These are phyloP conservation scores for Mortierella sp. DNA, from an alignment of 371 early-diverging fungal genomes.

Conservation along the genomic window DNA sequence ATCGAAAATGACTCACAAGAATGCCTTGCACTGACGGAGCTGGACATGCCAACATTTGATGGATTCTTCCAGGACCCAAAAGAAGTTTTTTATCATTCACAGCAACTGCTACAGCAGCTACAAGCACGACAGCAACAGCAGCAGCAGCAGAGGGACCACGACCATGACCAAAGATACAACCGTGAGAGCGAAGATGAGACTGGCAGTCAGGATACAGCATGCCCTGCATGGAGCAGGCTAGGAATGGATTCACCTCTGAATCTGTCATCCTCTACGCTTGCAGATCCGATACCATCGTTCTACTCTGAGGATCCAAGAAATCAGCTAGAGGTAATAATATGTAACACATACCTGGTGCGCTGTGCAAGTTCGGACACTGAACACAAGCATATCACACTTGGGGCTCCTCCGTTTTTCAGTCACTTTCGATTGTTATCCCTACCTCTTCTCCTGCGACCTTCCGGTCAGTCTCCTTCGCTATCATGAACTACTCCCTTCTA, in stretches of 20 bases:
- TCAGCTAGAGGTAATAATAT: constrained; percentile 13
- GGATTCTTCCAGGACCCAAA: constrained; percentile 36
- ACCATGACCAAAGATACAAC: constrained; percentile 1
- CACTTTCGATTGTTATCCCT: too few relatives aligned
- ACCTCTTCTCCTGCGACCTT: too few relatives aligned
- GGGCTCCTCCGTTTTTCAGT: too few relatives aligned
- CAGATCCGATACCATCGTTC: constrained; percentile 17
- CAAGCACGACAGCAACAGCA: constrained; percentile 14
- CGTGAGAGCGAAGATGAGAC: constrained; percentile 32
- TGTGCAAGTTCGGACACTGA: background rate
- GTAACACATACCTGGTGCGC: too few relatives aligned
- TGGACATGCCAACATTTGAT: constrained; percentile 14
- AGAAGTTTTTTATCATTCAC: constrained; percentile 28
- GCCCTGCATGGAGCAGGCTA: constrained; percentile 35
- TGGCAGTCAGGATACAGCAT: constrained; percentile 25
- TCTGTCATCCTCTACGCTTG: constrained; percentile 34
- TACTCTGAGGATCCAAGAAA: constrained; percentile 9
- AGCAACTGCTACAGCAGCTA: constrained; percentile 20
- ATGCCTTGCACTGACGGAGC: background rate
- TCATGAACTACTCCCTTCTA: too few relatives aligned
- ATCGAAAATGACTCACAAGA: too few relatives aligned
- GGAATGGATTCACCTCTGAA: constrained; percentile 42
- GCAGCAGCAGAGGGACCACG: background rate
- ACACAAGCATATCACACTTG: too few relatives aligned
- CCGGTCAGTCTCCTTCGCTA: too few relatives aligned